A percentile compares a stretch with the other conserved stretches of the same genome.
Evolutionary conservation across 257 asterid genomes (phyloP).

Genomic region (Craterostigma plantagineum): DNA sequence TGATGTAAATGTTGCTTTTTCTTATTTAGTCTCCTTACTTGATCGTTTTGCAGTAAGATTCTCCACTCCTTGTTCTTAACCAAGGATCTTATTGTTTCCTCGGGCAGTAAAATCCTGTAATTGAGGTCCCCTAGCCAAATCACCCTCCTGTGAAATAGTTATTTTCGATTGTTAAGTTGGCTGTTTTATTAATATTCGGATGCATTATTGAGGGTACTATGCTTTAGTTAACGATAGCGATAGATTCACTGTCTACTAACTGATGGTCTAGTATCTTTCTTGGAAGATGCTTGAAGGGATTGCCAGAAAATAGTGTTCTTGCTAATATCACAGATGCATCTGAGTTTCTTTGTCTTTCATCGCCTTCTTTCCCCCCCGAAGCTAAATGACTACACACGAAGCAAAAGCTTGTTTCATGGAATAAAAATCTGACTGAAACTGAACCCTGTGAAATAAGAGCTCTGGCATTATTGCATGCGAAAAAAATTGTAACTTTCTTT

Average conservation of each 20-base stretch:
- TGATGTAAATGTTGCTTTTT: no score
- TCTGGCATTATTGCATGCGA: no score
- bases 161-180: background rate
- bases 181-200: background rate
- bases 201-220: no score
- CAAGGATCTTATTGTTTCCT: conserved; percentile 34
- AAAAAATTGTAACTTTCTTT: no score
- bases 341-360: conserved; percentile 34
- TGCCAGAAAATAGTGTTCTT: conserved; percentile 28
- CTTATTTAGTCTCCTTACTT: conserved; percentile 18
- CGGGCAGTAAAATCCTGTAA: conserved; percentile 47
- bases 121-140: conserved; percentile 62
- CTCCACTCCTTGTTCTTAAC: conserved; percentile 33
- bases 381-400: conserved; percentile 52
- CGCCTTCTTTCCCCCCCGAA: conserved; percentile 37
- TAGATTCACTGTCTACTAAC: conserved; percentile 13
- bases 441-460: conserved; percentile 34
- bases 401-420: conserved; percentile 44
- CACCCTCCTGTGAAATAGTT: conserved; percentile 25
- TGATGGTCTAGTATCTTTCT: conserved; percentile 49
- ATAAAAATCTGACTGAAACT: conserved; percentile 37
- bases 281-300: conserved; percentile 22
- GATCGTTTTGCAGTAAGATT: conserved; percentile 34
- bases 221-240: background rate
- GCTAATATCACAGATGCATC: conserved; percentile 29